phyloP scores from a whole-genome alignment of 768 basidiomycete genomes.

The Naganishia kalamii region DNA sequence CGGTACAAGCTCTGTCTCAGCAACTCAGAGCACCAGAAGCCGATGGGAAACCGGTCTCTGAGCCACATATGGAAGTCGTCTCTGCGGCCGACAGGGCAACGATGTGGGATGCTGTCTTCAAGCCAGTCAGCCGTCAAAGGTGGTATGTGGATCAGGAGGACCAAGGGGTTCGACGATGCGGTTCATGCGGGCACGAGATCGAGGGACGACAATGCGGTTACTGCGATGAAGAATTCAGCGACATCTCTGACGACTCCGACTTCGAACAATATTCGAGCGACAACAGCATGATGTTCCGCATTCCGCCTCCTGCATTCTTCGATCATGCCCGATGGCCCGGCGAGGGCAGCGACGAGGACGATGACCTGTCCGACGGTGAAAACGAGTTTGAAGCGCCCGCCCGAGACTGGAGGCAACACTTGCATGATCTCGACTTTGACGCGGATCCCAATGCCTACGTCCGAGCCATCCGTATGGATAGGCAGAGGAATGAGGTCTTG shows the following conservation, averaged over 20 bases:
- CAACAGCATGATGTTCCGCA: background rate
- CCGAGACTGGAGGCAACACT: background rate
- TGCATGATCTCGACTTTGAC: background rate
- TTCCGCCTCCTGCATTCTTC: background rate
- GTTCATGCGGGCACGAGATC: constrained; percentile 18
- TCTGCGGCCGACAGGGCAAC: constrained; percentile 1
- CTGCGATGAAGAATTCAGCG: constrained; percentile 22
- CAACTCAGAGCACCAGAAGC: background rate
- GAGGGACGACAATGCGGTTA: constrained; percentile 9
- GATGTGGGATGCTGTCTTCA: constrained; percentile 21
- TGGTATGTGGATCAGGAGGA: constrained; percentile 20
- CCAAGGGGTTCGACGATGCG: constrained; percentile 12
- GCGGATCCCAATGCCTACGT: background rate
- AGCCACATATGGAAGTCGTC: background rate
- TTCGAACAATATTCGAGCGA: background rate
- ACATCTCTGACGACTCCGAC: background rate
- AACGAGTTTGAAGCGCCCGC: background rate
- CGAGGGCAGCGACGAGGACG: constrained; percentile 3
- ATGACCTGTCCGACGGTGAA: background rate
- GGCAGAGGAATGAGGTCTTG: background rate
- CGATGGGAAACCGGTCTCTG: background rate
- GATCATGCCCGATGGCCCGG: constrained; percentile 1
- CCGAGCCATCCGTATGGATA: background rate
- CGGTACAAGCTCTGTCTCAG: constrained; percentile 6
- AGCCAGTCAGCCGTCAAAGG: background rate